Base-by-base conservation (phyloP, 2,329 filamentous ascomycete species). In the Hawksworthiomyces lignivorus region DNA sequence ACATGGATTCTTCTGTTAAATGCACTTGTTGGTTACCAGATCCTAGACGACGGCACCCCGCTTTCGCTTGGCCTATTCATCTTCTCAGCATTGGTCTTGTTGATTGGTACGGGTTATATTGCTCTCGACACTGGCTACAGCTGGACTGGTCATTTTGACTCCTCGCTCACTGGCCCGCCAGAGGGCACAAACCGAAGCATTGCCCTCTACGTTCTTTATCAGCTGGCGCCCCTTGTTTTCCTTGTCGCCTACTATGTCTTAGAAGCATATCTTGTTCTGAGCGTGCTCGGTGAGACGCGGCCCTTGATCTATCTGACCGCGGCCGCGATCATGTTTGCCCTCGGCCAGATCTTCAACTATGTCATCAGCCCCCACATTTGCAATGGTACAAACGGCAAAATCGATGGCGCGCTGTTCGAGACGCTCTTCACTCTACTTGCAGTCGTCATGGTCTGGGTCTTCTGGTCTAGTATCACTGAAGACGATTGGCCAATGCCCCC, bases 401-500 rank as follows among this genome's bases (percentile, higher is more conserved):
- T 98, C 57, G 90, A 98, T 58, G 92, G 92, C 37, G 80, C 90
- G 6, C 65, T 98, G 1, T 98, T 98, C 62, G 78, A 96, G 62
- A 94, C 89, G 0, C 68, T 97, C 7, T 97, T 98, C 67, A 97
- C 89, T 0, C 70, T 96, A 1, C 67, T 90, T 11, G 74, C 89
- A 1, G 87, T 98, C 5, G 72, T 87, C 15, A 79, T 79, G 64
- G 67, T 96, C 50, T 98, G 92, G 89, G 63, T 86, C 44, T 98
- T 98, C 71, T 98, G 92, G 92, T 94, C 88, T 35, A 96, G 88
- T 67, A 98, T 98, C 55, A 98, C 92, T 14, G 92, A 98, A 65
- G 92, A 98, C 56, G 90, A 96, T 68, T 98, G 92, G 92, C 87
- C 89, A 15, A 73, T 75, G 62, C 67, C 70, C 26, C 62, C 61